A percentile compares a stretch with the other conserved stretches of the same genome.
Evolutionary conservation across 345 rosid genomes (phyloP).

Genomic region (Corymbia maculata): DNA sequence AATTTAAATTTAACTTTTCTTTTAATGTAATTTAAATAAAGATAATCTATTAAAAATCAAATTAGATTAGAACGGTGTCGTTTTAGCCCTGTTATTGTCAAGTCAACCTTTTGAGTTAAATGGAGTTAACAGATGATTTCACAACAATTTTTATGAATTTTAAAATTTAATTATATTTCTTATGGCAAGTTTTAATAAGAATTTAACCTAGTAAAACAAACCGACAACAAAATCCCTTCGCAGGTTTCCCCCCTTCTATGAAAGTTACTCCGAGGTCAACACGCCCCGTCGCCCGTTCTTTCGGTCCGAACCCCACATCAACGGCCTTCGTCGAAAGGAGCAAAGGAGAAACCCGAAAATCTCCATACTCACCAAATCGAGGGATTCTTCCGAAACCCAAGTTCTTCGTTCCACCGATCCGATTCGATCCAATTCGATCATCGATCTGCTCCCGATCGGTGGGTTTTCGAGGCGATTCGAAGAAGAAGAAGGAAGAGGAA

Average conservation of each 20-base stretch:
- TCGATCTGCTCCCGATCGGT: neutral
- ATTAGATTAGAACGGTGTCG: fast-evolving
- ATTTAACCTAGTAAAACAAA: neutral
- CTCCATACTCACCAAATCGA: neutral
- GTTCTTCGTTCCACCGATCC: neutral
- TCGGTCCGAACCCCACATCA: neutral
- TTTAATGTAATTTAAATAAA: no score
- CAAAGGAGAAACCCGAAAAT: neutral
- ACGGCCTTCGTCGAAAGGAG: neutral
- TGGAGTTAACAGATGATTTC: no score
- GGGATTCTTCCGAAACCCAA: neutral
- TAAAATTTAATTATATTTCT: no score
- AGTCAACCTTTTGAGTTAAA: no score
- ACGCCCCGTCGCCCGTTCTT: neutral
- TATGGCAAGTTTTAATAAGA: no score
- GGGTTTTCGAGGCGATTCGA: neutral
- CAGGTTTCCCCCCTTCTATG: neutral
- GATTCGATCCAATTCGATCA: neutral
- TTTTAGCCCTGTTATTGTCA: no score
- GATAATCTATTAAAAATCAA: no score
- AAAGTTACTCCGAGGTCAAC: neutral
- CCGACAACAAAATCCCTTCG: neutral
- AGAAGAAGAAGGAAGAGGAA: neutral
- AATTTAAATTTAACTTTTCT: no score
- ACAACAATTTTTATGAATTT: no score